Percentiles rank a stretch among this genome's conserved stretches.
Conservation (phyloP, 768 basidiomycete genomes). For the Trichaptum fuscoviolaceum region DNA sequence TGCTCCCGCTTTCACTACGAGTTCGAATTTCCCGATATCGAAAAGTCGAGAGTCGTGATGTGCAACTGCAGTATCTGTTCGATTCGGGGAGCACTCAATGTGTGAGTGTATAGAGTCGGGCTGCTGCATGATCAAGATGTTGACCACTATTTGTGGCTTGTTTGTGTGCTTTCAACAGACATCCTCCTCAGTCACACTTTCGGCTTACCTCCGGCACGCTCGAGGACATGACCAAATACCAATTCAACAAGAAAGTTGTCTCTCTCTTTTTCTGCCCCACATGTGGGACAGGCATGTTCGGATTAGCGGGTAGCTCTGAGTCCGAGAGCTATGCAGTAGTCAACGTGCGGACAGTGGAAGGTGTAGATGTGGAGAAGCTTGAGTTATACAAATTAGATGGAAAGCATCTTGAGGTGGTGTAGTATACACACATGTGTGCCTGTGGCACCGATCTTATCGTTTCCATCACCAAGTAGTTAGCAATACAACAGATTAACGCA, state of each 20-base stretch:
- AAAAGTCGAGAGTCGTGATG: neutral
- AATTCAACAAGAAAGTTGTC: neutral
- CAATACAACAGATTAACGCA: too few species aligned
- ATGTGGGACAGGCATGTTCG: neutral
- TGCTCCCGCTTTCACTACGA: neutral
- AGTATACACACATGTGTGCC: neutral
- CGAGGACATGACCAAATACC: neutral
- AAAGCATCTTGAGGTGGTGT: neutral
- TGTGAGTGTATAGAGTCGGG: neutral
- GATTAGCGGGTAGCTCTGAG: neutral
- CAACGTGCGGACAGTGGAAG: neutral
- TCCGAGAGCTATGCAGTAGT: neutral
- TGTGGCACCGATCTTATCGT: too few species aligned
- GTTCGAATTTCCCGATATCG: neutral
- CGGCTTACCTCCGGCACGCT: neutral
- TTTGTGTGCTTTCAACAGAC: neutral
- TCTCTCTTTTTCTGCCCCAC: neutral
- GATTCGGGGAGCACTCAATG: neutral
- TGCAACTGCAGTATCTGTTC: neutral
- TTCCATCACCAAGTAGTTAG: too few species aligned
- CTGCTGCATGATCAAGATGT: neutral
- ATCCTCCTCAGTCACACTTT: neutral
- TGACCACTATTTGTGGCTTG: neutral
- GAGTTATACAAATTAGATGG: neutral
- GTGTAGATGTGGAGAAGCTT: neutral